phyloP scores from a whole-genome alignment of 306 rosid genomes.

The Carpinus fangiana region DNA sequence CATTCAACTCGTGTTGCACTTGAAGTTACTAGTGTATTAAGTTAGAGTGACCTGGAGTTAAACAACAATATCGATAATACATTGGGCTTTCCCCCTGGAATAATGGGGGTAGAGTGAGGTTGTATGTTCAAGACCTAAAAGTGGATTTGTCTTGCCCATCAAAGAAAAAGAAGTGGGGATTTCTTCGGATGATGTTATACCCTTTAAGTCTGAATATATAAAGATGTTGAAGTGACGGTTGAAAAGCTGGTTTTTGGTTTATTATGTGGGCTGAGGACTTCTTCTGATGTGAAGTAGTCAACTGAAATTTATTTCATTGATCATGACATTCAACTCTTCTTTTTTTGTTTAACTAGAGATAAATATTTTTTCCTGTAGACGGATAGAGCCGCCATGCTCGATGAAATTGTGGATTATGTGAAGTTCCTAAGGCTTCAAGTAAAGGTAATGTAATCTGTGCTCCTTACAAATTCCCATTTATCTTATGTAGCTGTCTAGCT shows the following conservation, averaged over 20 bases:
- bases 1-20: neutral
- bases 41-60: neutral
- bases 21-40: neutral
- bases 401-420: slow-evolving; percentile 94
- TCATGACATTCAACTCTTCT: too few species aligned
- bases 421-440: slow-evolving; percentile 97
- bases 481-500: neutral
- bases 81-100: neutral
- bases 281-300: neutral
- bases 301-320: too few species aligned
- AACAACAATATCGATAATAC: neutral
- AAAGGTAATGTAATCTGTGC: slow-evolving; percentile 51
- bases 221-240: too few species aligned
- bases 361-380: slow-evolving; percentile 43
- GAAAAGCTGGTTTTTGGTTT: too few species aligned
- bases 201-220: too few species aligned
- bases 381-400: slow-evolving; percentile 97
- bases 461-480: slow-evolving; percentile 16
- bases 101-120: neutral
- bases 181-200: too few species aligned
- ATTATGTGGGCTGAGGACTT: neutral
- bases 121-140: neutral
- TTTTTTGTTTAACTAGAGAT: neutral
- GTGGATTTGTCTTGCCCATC: neutral
- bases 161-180: neutral